A percentile compares a stretch with the other conserved stretches of the same genome.
phyloP scores from a whole-genome alignment of 371 early-diverging fungal genomes.

The Rhizomucor pusillus region DNA sequence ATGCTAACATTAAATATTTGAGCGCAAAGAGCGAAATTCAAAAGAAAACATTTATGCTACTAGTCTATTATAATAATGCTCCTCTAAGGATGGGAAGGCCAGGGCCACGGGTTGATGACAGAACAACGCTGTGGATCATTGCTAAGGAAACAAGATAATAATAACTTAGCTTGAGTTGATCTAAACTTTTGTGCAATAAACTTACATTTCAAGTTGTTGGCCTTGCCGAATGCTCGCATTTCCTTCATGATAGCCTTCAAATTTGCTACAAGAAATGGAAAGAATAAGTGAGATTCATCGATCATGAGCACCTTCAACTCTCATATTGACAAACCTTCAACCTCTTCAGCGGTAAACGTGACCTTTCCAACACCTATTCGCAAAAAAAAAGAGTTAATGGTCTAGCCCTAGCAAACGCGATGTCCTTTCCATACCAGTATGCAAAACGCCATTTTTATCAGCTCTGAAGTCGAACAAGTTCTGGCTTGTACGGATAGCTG shows the following conservation, averaged over 20 bases:
- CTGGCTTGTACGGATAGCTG: conserved; percentile 59
- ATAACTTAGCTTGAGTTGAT: too few relatives aligned
- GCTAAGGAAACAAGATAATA: conserved; percentile 26
- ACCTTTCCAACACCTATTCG: conserved; percentile 52
- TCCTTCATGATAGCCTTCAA: conserved; percentile 57
- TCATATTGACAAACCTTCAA: conserved; percentile 34
- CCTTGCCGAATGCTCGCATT: conserved; percentile 53
- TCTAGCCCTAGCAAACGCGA: background rate
- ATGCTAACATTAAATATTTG: too few relatives aligned
- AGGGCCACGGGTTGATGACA: conserved; percentile 63
- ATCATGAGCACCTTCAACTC: background rate
- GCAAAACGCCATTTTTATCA: conserved; percentile 73
- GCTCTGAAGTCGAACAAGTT: conserved; percentile 74
- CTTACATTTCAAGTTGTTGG: conserved; percentile 58
- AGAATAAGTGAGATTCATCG: background rate
- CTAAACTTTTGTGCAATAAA: background rate
- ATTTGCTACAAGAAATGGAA: conserved; percentile 28
- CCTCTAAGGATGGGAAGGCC: conserved; percentile 49
- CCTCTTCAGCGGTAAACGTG: conserved; percentile 46
- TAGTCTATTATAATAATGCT: conserved; percentile 16
- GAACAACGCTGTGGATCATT: conserved; percentile 56
- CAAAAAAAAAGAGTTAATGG: background rate
- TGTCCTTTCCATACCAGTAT: conserved; percentile 48
- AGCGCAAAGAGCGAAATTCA: too few relatives aligned
- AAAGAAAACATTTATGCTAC: too few relatives aligned